Conservation (phyloP, 2,329 filamentous ascomycete genomes). For the Pseudogymnoascus sp. region DNA sequence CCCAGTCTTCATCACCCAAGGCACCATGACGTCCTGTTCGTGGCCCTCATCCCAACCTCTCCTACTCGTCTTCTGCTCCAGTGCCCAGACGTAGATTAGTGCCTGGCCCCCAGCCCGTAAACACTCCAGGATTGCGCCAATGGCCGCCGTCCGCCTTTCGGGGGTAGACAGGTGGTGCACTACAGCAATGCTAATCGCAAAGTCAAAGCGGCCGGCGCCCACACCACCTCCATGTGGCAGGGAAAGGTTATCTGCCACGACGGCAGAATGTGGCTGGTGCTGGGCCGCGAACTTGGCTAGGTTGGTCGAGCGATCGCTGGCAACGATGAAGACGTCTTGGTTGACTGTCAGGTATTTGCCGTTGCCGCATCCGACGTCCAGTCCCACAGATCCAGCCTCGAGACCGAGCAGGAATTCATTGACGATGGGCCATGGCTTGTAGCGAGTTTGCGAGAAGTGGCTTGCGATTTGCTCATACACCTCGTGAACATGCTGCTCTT, state of each 20-base stretch:
- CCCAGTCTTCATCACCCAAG: constrained; percentile 64
- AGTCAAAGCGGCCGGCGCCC: constrained; percentile 54
- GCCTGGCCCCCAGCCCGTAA: constrained; percentile 54
- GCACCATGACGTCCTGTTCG: constrained; percentile 87
- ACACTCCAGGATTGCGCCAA: constrained; percentile 61
- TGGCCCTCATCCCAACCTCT: constrained; percentile 80
- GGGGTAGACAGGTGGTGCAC: constrained; percentile 85
- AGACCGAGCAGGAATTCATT: constrained; percentile 64
- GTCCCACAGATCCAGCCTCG: constrained; percentile 63
- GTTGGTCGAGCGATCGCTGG: constrained; percentile 67
- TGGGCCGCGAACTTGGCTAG: constrained; percentile 43
- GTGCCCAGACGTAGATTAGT: constrained; percentile 87
- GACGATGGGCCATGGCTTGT: constrained; percentile 89
- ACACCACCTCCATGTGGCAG: constrained; percentile 54
- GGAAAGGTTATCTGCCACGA: constrained; percentile 75
- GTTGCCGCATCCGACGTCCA: constrained; percentile 94
- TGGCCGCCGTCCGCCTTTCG: constrained; percentile 61
- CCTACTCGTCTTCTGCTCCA: constrained; percentile 81
- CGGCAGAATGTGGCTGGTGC: constrained; percentile 50
- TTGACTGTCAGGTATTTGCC: constrained; percentile 89
- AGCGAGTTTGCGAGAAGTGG: constrained; percentile 73
- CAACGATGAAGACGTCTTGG: constrained; percentile 67
- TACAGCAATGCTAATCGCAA: constrained; percentile 89
- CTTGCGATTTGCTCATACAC: constrained; percentile 84
- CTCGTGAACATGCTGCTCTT: constrained; percentile 77